Percentiles rank a stretch among this genome's conserved stretches.
phyloP scores from a whole-genome alignment of 1,139 yeast genomes.

The Fermentozyma sake region DNA sequence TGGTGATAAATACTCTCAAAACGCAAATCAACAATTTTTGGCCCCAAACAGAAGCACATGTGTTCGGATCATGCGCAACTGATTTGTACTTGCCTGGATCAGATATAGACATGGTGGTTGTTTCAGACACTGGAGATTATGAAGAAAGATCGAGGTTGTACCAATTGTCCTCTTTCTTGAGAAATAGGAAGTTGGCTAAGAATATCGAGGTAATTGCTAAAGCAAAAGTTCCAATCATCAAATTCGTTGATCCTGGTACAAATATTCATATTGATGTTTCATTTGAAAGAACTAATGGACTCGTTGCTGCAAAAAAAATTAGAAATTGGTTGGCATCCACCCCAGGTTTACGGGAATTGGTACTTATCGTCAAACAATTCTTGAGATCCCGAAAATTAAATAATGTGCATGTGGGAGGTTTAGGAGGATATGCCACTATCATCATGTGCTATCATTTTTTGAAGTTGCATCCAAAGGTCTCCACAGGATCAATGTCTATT shows the following conservation, averaged over 20 bases:
- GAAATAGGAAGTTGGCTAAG: slow-evolving; percentile 59
- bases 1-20: slow-evolving; percentile 59
- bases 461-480: slow-evolving; percentile 71
- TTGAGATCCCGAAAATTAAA: slow-evolving; percentile 74
- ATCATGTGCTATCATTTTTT: slow-evolving; percentile 83
- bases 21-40: slow-evolving; percentile 56
- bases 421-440: slow-evolving; percentile 92
- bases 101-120: slow-evolving; percentile 91
- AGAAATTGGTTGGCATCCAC: slow-evolving; percentile 68
- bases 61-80: slow-evolving; percentile 95
- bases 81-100: slow-evolving; percentile 93
- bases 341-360: slow-evolving; percentile 83
- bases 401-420: slow-evolving; percentile 93
- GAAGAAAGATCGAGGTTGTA: slow-evolving; percentile 67
- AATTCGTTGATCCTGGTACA: slow-evolving; percentile 74
- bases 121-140: slow-evolving; percentile 60
- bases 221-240: slow-evolving; percentile 94
- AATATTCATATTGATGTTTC: slow-evolving; percentile 84
- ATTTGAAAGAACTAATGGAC: slow-evolving; percentile 83
- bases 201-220: slow-evolving; percentile 84
- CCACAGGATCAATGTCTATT: slow-evolving; percentile 63
- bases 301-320: slow-evolving; percentile 79
- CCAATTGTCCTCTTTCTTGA: slow-evolving; percentile 68
- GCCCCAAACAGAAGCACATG: slow-evolving; percentile 79
- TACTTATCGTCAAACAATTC: slow-evolving; percentile 81